phyloP scores from a whole-genome alignment of 2,329 filamentous ascomycete genomes.

The Trichoderma sp. region DNA sequence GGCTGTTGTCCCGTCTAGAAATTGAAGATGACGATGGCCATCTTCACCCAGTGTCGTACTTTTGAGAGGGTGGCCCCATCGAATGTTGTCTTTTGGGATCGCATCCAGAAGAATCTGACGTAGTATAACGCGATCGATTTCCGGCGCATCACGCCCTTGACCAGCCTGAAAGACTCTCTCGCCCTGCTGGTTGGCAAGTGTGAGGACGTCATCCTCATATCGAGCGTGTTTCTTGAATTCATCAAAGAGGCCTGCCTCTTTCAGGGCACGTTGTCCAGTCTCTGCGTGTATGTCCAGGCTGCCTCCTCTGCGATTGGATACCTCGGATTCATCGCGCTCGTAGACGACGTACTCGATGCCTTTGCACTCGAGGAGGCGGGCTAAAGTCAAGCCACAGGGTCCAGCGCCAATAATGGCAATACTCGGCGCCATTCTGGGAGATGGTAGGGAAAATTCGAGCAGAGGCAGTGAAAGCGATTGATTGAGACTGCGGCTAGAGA shows the following conservation, averaged over 20 bases:
- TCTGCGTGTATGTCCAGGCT: constrained; percentile 57
- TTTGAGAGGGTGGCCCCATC: constrained; percentile 42
- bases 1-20: constrained; percentile 39
- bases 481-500: neutral
- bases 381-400: constrained; percentile 45
- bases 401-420: constrained; percentile 55
- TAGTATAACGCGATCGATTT: constrained; percentile 51
- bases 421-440: constrained; percentile 13
- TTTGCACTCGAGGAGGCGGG: constrained; percentile 53
- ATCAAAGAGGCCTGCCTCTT: constrained; percentile 52
- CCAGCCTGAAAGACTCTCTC: constrained; percentile 41
- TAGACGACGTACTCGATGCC: constrained; percentile 53
- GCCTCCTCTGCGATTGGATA: constrained; percentile 53
- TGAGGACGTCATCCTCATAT: constrained; percentile 52
- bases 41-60: neutral
- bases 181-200: constrained; percentile 49
- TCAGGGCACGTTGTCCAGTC: constrained; percentile 55
- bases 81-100: constrained; percentile 45
- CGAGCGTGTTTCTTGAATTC: constrained; percentile 52
- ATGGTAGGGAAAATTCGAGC: neutral
- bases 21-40: constrained; percentile 44
- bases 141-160: constrained; percentile 14
- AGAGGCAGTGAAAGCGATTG: too few relatives aligned
- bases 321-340: constrained; percentile 48
- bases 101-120: constrained; percentile 47